Percentiles rank a stretch among this genome's conserved stretches.
Conservation (phyloP, 495 filamentous ascomycete genomes). For the Penicillium fimorum region DNA sequence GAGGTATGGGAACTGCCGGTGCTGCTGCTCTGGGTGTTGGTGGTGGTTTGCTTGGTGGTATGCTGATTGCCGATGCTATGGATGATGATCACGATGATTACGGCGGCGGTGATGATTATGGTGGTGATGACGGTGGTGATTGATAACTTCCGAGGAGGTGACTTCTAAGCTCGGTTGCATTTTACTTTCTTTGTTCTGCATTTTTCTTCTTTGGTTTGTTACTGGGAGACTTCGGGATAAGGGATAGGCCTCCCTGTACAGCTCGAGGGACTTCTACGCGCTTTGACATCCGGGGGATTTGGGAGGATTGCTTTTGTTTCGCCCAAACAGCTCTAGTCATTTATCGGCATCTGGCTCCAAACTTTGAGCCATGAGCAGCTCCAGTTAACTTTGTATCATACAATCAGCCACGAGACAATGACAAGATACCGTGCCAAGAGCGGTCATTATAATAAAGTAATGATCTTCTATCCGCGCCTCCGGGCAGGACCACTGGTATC, state of each 20-base stretch:
- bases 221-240: slow-evolving; percentile 1
- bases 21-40: slow-evolving; percentile 75
- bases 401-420: background rate
- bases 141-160: slow-evolving; percentile 51
- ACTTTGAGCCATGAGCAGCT: slow-evolving; percentile 2
- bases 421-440: background rate
- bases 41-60: slow-evolving; percentile 71
- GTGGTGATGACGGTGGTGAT: slow-evolving; percentile 36
- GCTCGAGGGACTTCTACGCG: slow-evolving; percentile 8
- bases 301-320: slow-evolving; percentile 12
- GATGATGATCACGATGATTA: slow-evolving; percentile 48
- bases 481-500: slow-evolving; percentile 34
- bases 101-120: slow-evolving; percentile 40
- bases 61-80: slow-evolving; percentile 60
- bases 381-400: slow-evolving; percentile 12
- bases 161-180: slow-evolving; percentile 44
- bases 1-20: slow-evolving; percentile 64
- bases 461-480: slow-evolving; percentile 32
- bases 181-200: slow-evolving; percentile 9
- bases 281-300: background rate
- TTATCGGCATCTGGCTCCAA: background rate
- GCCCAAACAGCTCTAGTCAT: slow-evolving; percentile 1
- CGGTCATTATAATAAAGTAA: background rate
- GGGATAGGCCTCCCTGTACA: background rate
- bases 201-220: slow-evolving; percentile 4